Base-by-base conservation (phyloP, 2,329 filamentous ascomycete species). In the Didymella segeticola region DNA sequence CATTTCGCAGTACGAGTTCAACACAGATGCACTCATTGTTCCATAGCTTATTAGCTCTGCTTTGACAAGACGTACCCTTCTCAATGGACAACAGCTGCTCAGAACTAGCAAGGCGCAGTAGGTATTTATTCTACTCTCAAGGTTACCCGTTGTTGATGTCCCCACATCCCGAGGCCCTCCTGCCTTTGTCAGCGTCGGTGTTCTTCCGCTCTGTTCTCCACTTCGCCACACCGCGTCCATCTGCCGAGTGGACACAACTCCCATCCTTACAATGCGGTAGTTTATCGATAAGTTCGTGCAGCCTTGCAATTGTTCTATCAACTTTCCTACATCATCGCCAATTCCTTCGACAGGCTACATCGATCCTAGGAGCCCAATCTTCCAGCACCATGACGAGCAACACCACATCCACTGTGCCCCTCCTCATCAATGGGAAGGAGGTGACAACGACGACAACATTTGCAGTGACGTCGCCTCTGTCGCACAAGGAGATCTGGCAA, bases 381-480 rank as follows among this genome's bases (percentile, higher is more conserved):
- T 19, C 1, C n/a, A 10, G 8, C 39, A 39, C 10, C 5, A 54
- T 48, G 45, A 31, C 46, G 20, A 41, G 54, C 36, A 62, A 70
- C 34, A 47, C 63, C 8, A 60, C 62, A 12, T 73, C 70, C 61
- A 73, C 67, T 5, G 70, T 78, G 22, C 80, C 80, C 17, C 76
- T 82, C 56, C 75, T 79, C 62, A 80, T 82, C 61, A 77, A 79
- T 50, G 79, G 79, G 64, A 69, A 80, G 58, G 79, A 85, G 50
- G 68, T 79, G 47, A 70, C 64, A 5, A 79, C 82, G 2, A 64
- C 70, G 2, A 78, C 75, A 27, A 80, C 79, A 25, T 86, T 86
- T 63, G 71, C 81, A 43, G 82, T 91, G 29, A 74, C 79, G 58
- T 84, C 80, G 43, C 88, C 89, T 2, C 67, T 73, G 8, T 79